Evolutionary conservation across 2,329 filamentous ascomycete species (phyloP).

Genomic region (Cladosporium sp.): DNA sequence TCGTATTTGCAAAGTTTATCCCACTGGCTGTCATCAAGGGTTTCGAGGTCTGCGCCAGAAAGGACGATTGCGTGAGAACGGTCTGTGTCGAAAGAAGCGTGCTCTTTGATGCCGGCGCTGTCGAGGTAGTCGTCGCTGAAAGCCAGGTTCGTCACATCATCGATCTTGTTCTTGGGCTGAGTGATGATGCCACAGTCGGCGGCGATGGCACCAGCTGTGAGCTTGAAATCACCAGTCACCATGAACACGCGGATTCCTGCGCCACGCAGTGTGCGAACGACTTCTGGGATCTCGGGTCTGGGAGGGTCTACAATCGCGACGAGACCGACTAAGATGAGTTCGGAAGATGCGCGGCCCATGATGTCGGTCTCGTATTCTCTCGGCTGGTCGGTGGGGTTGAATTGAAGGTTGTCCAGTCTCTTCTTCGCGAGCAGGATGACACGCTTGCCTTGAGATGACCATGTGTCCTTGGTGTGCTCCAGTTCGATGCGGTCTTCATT

Average conservation of each 20-base stretch:
- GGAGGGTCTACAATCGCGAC: constrained; percentile 62
- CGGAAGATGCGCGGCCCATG: constrained; percentile 52
- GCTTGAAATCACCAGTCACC: constrained; percentile 77
- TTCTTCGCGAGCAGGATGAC: constrained; percentile 64
- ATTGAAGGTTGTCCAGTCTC: constrained; percentile 60
- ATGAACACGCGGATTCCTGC: constrained; percentile 78
- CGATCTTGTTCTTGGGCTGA: constrained; percentile 49
- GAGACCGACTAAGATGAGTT: constrained; percentile 56
- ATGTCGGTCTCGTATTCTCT: constrained; percentile 58
- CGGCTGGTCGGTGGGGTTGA: constrained; percentile 49
- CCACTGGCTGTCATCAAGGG: constrained; percentile 69
- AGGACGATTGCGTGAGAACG: constrained; percentile 57
- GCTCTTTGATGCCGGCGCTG: constrained; percentile 30
- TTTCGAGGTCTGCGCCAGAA: constrained; percentile 65
- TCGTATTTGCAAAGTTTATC: constrained; percentile 63
- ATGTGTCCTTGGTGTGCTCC: constrained; percentile 63
- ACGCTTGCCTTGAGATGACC: constrained; percentile 68
- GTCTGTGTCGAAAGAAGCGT: constrained; percentile 26
- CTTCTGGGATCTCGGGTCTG: constrained; percentile 59
- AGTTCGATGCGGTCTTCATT: constrained; percentile 56
- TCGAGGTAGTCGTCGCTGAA: constrained; percentile 31
- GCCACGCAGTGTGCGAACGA: constrained; percentile 62
- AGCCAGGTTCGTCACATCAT: constrained; percentile 56
- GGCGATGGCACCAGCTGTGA: constrained; percentile 73
- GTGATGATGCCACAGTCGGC: constrained; percentile 71